Evolutionary conservation across 176 grass and related monocot genomes (phyloP).

Genomic region (Carex scoparia): DNA sequence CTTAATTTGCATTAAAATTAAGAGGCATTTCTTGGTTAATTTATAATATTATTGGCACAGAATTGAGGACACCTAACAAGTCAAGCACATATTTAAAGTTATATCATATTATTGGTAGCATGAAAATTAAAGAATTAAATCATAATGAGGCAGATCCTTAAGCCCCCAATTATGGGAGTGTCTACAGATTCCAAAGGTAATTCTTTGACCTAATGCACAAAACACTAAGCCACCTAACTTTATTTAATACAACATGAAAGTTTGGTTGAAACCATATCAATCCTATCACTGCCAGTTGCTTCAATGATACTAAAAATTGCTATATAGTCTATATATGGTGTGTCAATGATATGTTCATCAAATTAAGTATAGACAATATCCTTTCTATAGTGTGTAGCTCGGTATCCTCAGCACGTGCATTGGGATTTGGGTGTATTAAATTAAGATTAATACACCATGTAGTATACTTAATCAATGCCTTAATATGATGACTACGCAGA

Average conservation of each 20-base stretch:
- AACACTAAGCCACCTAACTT: slow-evolving; percentile 28
- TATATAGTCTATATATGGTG: neutral
- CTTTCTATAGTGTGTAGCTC: slow-evolving; percentile 9
- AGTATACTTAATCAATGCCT: slow-evolving; percentile 23
- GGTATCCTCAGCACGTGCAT: slow-evolving; percentile 31
- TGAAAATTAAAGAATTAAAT: slow-evolving; percentile 3
- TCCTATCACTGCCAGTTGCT: slow-evolving; percentile 14
- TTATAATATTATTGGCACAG: slow-evolving; percentile 4
- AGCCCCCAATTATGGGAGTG: slow-evolving; percentile 1
- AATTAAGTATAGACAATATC: slow-evolving; percentile 8
- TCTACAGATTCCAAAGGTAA: slow-evolving; percentile 15
- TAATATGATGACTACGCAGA: slow-evolving; percentile 18
- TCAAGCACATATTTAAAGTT: slow-evolving; percentile 18
- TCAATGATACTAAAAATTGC: slow-evolving; percentile 20
- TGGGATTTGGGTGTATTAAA: slow-evolving; percentile 10
- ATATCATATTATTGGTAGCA: slow-evolving; percentile 11
- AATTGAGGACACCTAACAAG: slow-evolving; percentile 21
- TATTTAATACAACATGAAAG: slow-evolving; percentile 17
- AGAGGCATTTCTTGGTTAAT: neutral
- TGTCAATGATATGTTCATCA: slow-evolving; percentile 24
- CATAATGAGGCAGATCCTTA: slow-evolving; percentile 3
- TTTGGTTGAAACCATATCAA: slow-evolving; percentile 14
- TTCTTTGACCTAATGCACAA: slow-evolving; percentile 26
- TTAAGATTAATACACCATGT: neutral
- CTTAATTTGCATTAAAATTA: slow-evolving; percentile 11